Base-by-base conservation (phyloP, 495 filamentous ascomycete genomes). In the Barbatosphaeria neglecta region DNA sequence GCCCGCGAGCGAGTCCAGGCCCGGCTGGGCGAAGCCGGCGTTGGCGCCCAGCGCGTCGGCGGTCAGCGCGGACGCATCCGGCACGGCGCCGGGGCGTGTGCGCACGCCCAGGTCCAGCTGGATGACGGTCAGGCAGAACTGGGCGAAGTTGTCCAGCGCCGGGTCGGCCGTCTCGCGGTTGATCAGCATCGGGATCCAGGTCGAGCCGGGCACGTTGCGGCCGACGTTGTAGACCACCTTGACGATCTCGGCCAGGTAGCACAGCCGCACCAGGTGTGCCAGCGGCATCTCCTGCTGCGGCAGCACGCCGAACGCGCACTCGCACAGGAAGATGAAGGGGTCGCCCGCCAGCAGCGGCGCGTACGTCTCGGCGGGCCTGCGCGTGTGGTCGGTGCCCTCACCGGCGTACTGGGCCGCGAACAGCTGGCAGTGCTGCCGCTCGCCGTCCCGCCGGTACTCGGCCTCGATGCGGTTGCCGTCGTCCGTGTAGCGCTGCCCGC, bases 221-320 rank as follows among this genome's bases (percentile, higher is more conserved):
- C 67, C 71, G 22, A 83, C 50, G 20, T 73, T 61, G 45, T 68
- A 65, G 37, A 75, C 66, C 3, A 87, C 84, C 64, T 94, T 92
- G 37, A 89, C 80, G 37, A 97, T 77, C 64, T 99, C 90, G 22
- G 87, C 86, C 31, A 93, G 73, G 57, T 94, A 96, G 68, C 92
- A 97, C 46, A 96, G 74, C 11, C 84, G 84, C 23, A 97, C 66
- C 15, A 97, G 55, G 64, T 95, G 86, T 48, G 84, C 77, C 24
- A 93, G 78, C 44, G 95, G 82, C 41, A 93, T 72, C 39, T 76
- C 62, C 37, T 67, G 60, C 13, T 65, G 62, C 18, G 60, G 48
- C 18, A 52, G 51, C 13, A 72, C 42, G 10, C 87, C 75, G 16
- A 83, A 78, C 18, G 87, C 82, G 19, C 80, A 75, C 33, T 95